Conservation (phyloP, 495 filamentous ascomycete species). For the Xylaria intraflava region DNA sequence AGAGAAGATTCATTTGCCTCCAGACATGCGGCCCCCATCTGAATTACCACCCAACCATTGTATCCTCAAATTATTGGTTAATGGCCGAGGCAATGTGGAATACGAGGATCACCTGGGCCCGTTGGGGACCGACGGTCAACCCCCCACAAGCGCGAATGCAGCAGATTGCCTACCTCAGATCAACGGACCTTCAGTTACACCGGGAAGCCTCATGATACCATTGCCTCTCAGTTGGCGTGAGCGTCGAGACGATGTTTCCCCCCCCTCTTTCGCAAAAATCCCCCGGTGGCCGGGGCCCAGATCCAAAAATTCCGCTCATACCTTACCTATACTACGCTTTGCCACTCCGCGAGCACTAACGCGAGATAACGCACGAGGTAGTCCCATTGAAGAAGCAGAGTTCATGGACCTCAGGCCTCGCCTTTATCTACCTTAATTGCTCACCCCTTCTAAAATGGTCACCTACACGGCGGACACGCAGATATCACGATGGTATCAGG, state of each 20-base stretch:
- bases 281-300: background rate
- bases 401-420: background rate
- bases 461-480: too few species aligned
- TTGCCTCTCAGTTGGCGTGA: background rate
- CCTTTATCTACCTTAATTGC: background rate
- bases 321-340: background rate
- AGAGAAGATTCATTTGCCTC: background rate
- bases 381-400: background rate
- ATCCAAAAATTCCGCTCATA: background rate
- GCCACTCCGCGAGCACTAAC: background rate
- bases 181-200: background rate
- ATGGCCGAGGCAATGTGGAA: conserved; percentile 2
- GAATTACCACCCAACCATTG: background rate
- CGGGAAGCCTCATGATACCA: background rate
- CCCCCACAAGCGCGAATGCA: background rate
- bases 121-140: conserved; percentile 7
- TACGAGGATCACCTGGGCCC: background rate
- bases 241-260: background rate
- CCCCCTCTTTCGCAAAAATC: background rate
- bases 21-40: conserved; percentile 4
- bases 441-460: background rate
- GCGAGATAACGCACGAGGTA: background rate
- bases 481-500: too few species aligned
- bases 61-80: background rate
- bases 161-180: conserved; percentile 1